Evolutionary conservation across 139 green algal species (phyloP), one percentile per base, ranked within the genome.

Genomic region (Chlorella sp.): DNA sequence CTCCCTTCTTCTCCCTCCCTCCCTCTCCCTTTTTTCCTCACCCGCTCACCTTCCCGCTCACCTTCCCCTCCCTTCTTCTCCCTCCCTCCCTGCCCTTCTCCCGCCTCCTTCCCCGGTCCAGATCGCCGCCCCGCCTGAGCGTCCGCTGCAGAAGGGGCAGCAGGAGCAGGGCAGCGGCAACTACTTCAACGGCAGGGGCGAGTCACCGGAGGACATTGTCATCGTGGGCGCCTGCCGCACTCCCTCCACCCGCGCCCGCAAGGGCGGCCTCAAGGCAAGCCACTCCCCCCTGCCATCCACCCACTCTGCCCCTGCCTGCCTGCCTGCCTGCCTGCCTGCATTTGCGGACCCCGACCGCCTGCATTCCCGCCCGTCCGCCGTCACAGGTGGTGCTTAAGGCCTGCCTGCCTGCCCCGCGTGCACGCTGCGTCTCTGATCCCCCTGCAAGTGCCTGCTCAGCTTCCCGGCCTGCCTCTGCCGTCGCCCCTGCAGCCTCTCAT

Each of bases 151-250:
- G 34, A 37, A 42, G n/a, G 34, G 18, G n/a, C 15, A 16, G 15
- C 75, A 53, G 34, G 34, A 39, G 15, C 48, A 57, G 32, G 71
- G 32, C 32, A 39, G 30, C 71, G 32, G 30, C 71, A 78, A n/a
- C 71, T 24, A n/a, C 71, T 22, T 5, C 48, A 57, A 57, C 48
- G 9, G 48, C 48, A 57, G 48, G 9, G 32, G 9, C 71, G 71
- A 78, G 11, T 88, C 85, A 4, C 76, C 94, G 32, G 96, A 99
- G 69, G 97, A 99, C 86, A 95, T 99, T 2, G 96, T 99, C 1
- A 94, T 99, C 85, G 96, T 99, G 37, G 94, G 89, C 30, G 95
- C 97, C 16, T 90, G 98, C 30, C 94, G 97, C 36, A 99, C 97
- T 0, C 95, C 97, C 16, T 86, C 57, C 53, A 76, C 57, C 53